Conservation (phyloP, 2,329 filamentous ascomycete genomes). For the Didymella keratinophila region DNA sequence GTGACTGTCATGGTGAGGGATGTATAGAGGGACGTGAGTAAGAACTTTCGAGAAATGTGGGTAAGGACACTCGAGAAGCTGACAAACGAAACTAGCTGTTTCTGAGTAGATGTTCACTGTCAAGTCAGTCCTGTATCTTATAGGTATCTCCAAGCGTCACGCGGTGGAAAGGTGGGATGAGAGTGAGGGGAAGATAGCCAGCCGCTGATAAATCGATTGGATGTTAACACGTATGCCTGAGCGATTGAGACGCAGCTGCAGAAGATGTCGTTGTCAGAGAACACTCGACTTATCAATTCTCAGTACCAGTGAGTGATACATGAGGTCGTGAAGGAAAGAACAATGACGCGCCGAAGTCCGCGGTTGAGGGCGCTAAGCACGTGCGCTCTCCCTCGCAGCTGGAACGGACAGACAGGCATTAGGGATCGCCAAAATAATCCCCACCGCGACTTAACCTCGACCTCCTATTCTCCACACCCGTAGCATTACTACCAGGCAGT, state of each 20-base stretch:
- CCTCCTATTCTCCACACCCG: constrained; percentile 35
- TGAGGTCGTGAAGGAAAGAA: background rate
- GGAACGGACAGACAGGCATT: constrained; percentile 35
- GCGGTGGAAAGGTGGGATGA: constrained; percentile 4
- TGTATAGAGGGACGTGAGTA: background rate
- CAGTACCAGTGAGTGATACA: background rate
- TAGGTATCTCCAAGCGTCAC: background rate
- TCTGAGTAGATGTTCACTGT: background rate
- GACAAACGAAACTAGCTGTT: background rate
- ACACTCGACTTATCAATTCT: too few species aligned
- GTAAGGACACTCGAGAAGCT: too few species aligned
- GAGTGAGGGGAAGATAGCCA: constrained; percentile 15
- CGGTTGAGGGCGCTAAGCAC: constrained; percentile 13
- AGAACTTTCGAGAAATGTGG: background rate
- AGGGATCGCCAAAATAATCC: constrained; percentile 40
- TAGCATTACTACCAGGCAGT: constrained; percentile 30
- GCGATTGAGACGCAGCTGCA: background rate
- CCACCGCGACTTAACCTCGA: constrained; percentile 39
- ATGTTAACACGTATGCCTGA: background rate
- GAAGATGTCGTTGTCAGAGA: too few species aligned
- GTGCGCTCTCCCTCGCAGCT: constrained; percentile 12
- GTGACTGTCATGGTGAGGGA: constrained; percentile 21
- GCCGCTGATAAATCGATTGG: background rate
- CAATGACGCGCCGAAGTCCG: constrained; percentile 5
- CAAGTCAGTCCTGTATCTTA: background rate